Conservation (phyloP, 164 flowering plant genomes). For the Euptelea pleiosperma region DNA sequence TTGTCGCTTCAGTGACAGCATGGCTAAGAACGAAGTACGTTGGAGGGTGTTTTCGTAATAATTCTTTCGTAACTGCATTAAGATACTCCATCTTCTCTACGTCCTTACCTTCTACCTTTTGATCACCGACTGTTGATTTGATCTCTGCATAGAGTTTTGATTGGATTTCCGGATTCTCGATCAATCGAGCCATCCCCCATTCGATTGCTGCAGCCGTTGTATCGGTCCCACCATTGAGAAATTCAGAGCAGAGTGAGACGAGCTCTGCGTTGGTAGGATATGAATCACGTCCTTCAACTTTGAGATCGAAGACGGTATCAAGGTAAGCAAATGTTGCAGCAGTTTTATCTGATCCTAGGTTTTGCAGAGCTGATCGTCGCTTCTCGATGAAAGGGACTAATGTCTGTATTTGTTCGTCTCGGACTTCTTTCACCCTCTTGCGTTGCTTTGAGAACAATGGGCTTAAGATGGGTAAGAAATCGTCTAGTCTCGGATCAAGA, state of each 20-base stretch:
- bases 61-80: conserved; percentile 69
- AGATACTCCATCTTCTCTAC: conserved; percentile 66
- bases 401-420: conserved; percentile 58
- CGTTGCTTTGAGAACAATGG: conserved; percentile 69
- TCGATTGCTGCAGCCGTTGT: conserved; percentile 87
- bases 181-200: conserved; percentile 80
- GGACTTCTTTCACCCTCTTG: conserved; percentile 46
- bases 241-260: conserved; percentile 87
- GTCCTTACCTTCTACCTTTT: conserved; percentile 65
- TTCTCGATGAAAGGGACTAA: conserved; percentile 51
- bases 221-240: conserved; percentile 95
- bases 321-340: conserved; percentile 67
- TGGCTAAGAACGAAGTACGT: conserved; percentile 74
- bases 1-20: conserved; percentile 60
- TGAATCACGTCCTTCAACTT: conserved; percentile 62
- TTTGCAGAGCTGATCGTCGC: conserved; percentile 37
- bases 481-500: conserved; percentile 73
- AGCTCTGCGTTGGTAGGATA: conserved; percentile 54
- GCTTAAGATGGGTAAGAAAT: conserved; percentile 65
- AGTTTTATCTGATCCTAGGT: conserved; percentile 29
- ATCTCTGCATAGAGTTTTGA: conserved; percentile 54
- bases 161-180: conserved; percentile 64
- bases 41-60: conserved; percentile 88
- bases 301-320: conserved; percentile 76
- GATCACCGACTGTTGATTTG: conserved; percentile 36